These are phyloP conservation scores for Floccularia luteovirens DNA, from an alignment of 768 basidiomycete species.

Conservation along the genomic window DNA sequence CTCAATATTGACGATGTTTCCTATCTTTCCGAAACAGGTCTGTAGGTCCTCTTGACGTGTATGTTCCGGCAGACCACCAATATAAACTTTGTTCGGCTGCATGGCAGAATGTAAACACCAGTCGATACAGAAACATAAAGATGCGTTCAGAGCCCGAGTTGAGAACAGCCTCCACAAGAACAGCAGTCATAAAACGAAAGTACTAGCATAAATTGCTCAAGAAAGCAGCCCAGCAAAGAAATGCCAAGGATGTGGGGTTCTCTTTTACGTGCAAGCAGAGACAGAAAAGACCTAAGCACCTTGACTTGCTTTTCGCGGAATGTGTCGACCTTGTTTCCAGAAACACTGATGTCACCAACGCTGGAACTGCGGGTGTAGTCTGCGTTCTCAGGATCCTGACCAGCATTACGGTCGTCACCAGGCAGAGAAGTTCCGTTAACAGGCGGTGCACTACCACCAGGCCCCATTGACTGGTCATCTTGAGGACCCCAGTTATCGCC, in stretches of 20 bases:
- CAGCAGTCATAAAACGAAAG: conserved; percentile 28
- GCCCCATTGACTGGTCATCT: conserved; percentile 38
- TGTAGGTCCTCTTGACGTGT: conserved; percentile 81
- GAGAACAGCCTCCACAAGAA: conserved; percentile 30
- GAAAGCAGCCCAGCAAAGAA: conserved; percentile 28
- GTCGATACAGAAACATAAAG: conserved; percentile 46
- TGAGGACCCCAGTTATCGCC: conserved; percentile 44
- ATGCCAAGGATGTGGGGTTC: conserved; percentile 24
- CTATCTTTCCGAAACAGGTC: conserved; percentile 83
- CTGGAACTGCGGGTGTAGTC: conserved; percentile 48
- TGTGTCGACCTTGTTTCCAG: conserved; percentile 36
- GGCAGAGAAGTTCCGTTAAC: conserved; percentile 38
- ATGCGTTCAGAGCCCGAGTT: conserved; percentile 36
- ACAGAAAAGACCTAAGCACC: conserved; percentile 71
- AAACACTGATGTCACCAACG: conserved; percentile 31
- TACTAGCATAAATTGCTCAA: conserved; percentile 22
- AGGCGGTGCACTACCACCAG: conserved; percentile 34
- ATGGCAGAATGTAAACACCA: conserved; percentile 65
- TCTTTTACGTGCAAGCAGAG: conserved; percentile 26
- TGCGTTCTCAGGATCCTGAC: conserved; percentile 39
- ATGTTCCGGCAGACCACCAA: conserved; percentile 83
- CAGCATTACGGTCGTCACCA: conserved; percentile 34
- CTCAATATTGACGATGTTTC: conserved; percentile 68
- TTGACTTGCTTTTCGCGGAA: conserved; percentile 76
- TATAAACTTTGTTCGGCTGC: conserved; percentile 92